A percentile compares a stretch with the other conserved stretches of the same genome.
These are phyloP conservation scores for Pezizomycotina sp. DNA, from an alignment of 2,329 filamentous ascomycete species.

Conservation along the genomic window DNA sequence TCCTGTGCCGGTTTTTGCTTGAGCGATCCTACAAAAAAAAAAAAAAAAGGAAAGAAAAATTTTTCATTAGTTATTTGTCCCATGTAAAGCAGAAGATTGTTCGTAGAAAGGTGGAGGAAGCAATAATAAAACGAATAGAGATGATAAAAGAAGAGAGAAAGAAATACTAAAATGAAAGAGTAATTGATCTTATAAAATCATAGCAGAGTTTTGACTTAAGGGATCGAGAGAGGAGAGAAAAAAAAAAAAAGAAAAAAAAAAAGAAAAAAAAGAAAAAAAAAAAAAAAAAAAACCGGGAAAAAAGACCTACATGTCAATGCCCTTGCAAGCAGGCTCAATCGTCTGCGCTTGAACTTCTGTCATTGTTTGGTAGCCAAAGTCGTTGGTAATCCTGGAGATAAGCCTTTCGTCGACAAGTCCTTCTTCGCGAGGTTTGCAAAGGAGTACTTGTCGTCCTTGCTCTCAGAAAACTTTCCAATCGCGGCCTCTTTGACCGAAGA, in stretches of 20 bases:
- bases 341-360: conserved; percentile 80
- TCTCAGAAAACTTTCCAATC: no score
- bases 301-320: conserved; percentile 58
- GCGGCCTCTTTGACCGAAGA: no score
- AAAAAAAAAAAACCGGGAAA: no score
- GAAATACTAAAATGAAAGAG: no score
- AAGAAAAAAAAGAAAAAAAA: conserved; percentile 4
- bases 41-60: no score
- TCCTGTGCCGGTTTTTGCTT: conserved; percentile 91
- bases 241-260: conserved; percentile 6
- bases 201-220: conserved; percentile 3
- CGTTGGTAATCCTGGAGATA: conserved; percentile 49
- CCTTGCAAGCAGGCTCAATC: conserved; percentile 64
- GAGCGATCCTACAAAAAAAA: conserved; percentile 57
- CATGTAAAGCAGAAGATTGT: no score
- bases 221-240: conserved; percentile 6
- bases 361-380: conserved; percentile 69
- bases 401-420: conserved; percentile 37
- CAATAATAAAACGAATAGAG: no score
- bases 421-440: no score
- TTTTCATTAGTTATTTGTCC: conserved; percentile 10
- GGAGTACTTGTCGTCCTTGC: no score
- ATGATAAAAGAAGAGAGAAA: no score
- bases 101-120: no score
- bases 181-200: no score